Evolutionary conservation across 305 asterid species (phyloP).

Genomic region (Rubia peregrina): DNA sequence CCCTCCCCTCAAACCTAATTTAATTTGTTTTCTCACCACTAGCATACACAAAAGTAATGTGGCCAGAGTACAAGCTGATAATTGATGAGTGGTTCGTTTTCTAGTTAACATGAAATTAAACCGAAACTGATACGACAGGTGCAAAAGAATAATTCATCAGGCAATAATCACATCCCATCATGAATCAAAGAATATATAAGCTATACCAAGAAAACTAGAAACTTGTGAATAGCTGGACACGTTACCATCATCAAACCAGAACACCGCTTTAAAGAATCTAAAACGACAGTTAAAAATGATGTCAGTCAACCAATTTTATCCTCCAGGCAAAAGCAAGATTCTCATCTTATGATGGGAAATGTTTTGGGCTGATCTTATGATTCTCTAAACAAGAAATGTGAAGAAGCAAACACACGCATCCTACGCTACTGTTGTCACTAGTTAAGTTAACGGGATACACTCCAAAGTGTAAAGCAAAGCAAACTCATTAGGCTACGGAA

Average conservation of each 20-base stretch:
- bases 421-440: neutral
- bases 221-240: neutral
- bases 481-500: neutral
- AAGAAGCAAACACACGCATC: neutral
- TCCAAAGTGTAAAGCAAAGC: neutral
- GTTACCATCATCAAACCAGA: neutral
- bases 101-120: conserved; percentile 7
- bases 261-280: neutral
- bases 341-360: neutral
- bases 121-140: conserved; percentile 15
- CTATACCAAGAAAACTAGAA: neutral
- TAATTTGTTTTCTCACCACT: neutral
- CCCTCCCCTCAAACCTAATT: neutral
- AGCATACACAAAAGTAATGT: neutral
- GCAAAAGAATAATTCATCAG: conserved; percentile 6
- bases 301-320: conserved; percentile 3
- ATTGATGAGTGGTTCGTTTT: conserved; percentile 4
- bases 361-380: neutral
- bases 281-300: neutral
- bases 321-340: conserved; percentile 2
- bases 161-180: neutral
- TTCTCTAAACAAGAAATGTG: neutral
- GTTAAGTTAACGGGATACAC: neutral
- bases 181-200: neutral
- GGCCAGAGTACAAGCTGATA: neutral